Evolutionary conservation across 257 asterid genomes (phyloP), one percentile per base, ranked within the genome.

Genomic region (Rhazya stricta): DNA sequence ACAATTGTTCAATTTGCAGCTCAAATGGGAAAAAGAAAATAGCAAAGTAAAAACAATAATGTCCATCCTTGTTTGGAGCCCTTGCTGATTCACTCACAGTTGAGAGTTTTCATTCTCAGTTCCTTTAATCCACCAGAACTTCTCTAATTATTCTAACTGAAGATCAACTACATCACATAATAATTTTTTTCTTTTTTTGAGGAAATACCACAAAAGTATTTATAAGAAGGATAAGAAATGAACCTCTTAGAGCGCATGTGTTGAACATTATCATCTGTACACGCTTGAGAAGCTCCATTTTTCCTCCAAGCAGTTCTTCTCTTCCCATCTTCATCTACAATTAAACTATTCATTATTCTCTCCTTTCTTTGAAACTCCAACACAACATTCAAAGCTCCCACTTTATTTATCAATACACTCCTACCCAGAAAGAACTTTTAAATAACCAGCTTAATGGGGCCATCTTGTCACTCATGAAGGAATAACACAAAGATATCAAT

Each of bases 201-300:
- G 50, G 46, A 37, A 58, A 68, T 9, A 41, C 39, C 34, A 50
- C 32, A 21, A 51, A 58, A 50, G 42, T 8, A 10, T 27, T 3
- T 13, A 32, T 18, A 29, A 25, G 15, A 11, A 70, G 56, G 37
- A 67, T 21, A 62, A 67, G 36, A 70, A 68, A 25, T 60, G 11
- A 76, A 84, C 92, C 92, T 86, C 81, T 76, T 84, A 34, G 89
- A 84, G 68, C 90, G 88, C 81, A 86, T 81, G 60, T 88, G 92
- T 53, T 77, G 86, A 57, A 79, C 82, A 84, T 71, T 32, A 82
- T 72, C 74, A 71, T 51, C 68, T 53, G 69, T 58, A 81, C 71
- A 57, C 71, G 75, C 63, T 46, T 39, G 68, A 74, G 84, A 82
- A 69, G 72, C 76, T 25, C 81, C 84, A 70, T 81, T 79, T 61